Base-by-base conservation (phyloP, 306 rosid genomes). In the Cicer judaicum region DNA sequence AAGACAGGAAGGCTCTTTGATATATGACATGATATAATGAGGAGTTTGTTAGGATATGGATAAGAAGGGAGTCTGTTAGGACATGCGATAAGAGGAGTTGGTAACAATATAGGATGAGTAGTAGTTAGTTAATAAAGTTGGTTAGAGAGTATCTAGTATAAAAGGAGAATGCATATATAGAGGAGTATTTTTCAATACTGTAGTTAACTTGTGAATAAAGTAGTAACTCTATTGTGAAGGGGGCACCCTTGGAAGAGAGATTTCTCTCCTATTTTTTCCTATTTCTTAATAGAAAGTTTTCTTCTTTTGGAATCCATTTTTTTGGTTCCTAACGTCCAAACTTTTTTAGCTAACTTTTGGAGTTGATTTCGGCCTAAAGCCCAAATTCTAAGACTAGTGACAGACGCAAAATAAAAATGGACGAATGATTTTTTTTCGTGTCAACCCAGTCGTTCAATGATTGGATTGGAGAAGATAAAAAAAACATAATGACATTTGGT, bases 1-100 rank as follows among this genome's bases (percentile, higher is more conserved):
- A 63, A 94, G 87, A 81, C 99, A 94, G 74, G 88, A 59, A 86
- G 65, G 65, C 65, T 60, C 84, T 89, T 92, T 94, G 59, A 94
- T 94, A 81, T 94, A 94, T 41, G 96, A 92, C 96, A 90, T 90
- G 76, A 94, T 21, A 53, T 53, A 3, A 53, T 53, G 10, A 16
- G 29, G 36, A 29, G 36, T 29, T 50, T 14, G 21, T 50, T n/a
- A 50, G 56, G 56, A 50, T 14, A 50, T 7, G 18, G 21, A 49
- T n/a, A 49, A 49, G 7, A 13, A 7, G 54, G 14, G 14, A 54
- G 60, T 54, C 19, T 16, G 36, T 54, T 54, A 54, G 61, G 61
- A 54, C 9, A 18, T 54, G 11, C 9, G 61, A 55, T 19, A 55
- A 19, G 7, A 19, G 4, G 38, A 55, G 38, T 55, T 55, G 6